These are phyloP conservation scores for Aspergillus sp. DNA, from an alignment of 2,329 filamentous ascomycete genomes.

Conservation along the genomic window DNA sequence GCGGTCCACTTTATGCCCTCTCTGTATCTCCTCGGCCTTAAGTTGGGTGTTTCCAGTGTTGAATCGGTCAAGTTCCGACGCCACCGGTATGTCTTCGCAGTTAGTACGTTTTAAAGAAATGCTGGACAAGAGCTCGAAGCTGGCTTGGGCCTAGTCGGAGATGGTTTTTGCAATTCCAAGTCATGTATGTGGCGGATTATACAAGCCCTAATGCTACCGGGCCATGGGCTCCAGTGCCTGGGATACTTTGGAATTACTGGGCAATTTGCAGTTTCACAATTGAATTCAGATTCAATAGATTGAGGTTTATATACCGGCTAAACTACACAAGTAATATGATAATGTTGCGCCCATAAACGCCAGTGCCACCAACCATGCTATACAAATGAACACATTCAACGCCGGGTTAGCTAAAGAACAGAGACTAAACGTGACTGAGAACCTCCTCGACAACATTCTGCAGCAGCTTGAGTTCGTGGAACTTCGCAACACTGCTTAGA, in stretches of 20 bases:
- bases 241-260: background rate
- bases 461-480: slow-evolving; percentile 81
- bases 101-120: too few relatives aligned
- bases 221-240: too few relatives aligned
- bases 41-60: too few relatives aligned
- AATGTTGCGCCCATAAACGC: background rate
- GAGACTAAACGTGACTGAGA: slow-evolving; percentile 42
- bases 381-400: slow-evolving; percentile 11
- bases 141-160: too few relatives aligned
- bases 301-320: background rate
- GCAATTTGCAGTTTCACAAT: background rate
- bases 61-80: too few relatives aligned
- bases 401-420: background rate
- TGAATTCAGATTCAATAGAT: background rate
- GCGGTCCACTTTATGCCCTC: too few relatives aligned
- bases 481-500: slow-evolving; percentile 71
- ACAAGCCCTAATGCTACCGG: too few relatives aligned
- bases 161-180: too few relatives aligned
- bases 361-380: slow-evolving; percentile 8
- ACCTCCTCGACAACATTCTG: slow-evolving; percentile 70
- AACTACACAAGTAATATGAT: background rate
- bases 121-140: too few relatives aligned
- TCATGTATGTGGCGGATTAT: too few relatives aligned
- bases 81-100: too few relatives aligned
- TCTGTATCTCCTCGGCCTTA: too few relatives aligned